Base-by-base conservation (phyloP, 176 grass and related monocot genomes). In the Avena sativa region DNA sequence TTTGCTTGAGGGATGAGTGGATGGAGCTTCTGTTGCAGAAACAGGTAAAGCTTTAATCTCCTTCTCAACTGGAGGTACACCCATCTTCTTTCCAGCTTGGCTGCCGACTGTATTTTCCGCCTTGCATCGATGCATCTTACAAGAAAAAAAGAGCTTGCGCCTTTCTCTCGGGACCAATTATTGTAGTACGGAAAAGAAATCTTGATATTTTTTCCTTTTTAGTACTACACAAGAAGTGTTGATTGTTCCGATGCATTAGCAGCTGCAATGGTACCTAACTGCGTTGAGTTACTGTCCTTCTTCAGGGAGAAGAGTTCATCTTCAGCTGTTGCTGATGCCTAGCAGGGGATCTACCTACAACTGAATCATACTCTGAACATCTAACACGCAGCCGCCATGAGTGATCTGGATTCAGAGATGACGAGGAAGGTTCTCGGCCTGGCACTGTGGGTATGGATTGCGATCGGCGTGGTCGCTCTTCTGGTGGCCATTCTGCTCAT, bases 361-460 rank as follows among this genome's bases (percentile, higher is more conserved):
- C 85, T 80, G 58, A 69, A 16, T n/a, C 53, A 20, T 78, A 69
- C 56, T 85, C 19, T 53, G 83, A 67, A 23, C 79, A 25, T 12
- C 52, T 46, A 88, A 66, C 65, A 81, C 79, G 4, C 51, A 17
- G 40, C 20, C 64, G 50, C 79, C 51, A 94, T 95, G 87, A 55
- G 38, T 32, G 74, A 83, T 83, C 20, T 96, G 77, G 93, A 84
- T 71, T 72, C 83, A 34, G 85, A 93, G 53, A 90, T 99, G 85
- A 71, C 30, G 65, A 91, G 84, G 86, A 89, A 86, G 53, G 89
- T 96, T 78, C 93, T 99, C 69, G 91, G 92, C 77, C 81, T 99
- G 55, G 87, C 87, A 69, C 78, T 96, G 6, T 99, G 97, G 97
- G 87, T 94, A 16, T 88, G 95, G 94, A 93, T 96, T 66, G 97